Evolutionary conservation across 441 rosid species (phyloP).

Genomic region (Populus hybrid): DNA sequence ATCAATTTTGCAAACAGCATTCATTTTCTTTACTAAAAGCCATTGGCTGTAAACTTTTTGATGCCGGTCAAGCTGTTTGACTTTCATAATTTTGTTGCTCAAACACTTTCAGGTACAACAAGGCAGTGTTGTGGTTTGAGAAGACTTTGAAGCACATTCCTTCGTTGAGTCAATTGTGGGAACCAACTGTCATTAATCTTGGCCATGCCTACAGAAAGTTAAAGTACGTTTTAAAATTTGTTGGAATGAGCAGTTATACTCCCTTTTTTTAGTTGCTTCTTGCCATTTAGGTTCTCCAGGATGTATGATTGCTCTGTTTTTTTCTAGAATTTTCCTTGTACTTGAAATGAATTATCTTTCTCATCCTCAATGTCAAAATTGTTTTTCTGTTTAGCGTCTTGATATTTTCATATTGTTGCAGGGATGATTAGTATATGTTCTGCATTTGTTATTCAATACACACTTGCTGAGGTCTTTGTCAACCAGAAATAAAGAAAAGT

Average conservation of each 20-base stretch:
- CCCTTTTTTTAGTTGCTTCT: slow-evolving; percentile 2
- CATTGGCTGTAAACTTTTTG: neutral
- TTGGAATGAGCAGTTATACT: slow-evolving; percentile 3
- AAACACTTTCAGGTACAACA: slow-evolving; percentile 64
- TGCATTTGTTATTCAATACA: neutral
- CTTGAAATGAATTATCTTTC: neutral
- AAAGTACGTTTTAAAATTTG: slow-evolving; percentile 40
- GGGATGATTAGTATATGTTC: neutral
- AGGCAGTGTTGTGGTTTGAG: slow-evolving; percentile 82
- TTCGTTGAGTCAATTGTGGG: slow-evolving; percentile 76
- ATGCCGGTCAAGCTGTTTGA: slow-evolving; percentile 6
- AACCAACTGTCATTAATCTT: slow-evolving; percentile 84
- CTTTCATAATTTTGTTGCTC: slow-evolving; percentile 11
- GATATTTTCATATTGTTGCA: neutral
- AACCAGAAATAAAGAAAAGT: neutral
- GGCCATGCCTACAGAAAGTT: slow-evolving; percentile 87
- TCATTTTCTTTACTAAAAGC: neutral
- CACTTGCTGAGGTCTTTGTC: neutral
- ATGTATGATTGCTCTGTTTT: neutral
- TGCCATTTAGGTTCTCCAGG: neutral
- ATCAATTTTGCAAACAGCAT: neutral
- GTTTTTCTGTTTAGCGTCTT: neutral
- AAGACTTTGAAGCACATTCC: slow-evolving; percentile 77
- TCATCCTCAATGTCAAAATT: neutral
- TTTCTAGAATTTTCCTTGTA: neutral